Evolutionary conservation across 352 stramenopile species (phyloP).

Genomic region (Phytophthora melonis): DNA sequence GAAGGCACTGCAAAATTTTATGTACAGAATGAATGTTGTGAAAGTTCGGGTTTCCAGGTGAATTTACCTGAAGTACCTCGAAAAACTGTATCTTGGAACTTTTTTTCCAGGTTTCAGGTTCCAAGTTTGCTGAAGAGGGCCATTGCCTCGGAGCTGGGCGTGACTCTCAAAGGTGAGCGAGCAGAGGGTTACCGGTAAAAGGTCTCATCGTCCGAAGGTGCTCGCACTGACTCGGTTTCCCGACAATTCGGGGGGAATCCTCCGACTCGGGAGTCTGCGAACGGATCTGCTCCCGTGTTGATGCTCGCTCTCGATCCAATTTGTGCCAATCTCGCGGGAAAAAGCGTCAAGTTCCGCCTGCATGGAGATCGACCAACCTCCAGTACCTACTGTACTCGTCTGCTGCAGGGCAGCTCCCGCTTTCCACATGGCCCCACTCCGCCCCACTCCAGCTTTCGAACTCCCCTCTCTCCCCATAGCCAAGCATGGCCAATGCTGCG

Average conservation of each 20-base stretch:
- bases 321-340: conserved; percentile 35
- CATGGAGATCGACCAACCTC: conserved; percentile 1
- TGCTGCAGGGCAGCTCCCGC: neutral
- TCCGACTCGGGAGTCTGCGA: neutral
- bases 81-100: too few species aligned
- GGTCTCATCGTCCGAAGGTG: neutral
- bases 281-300: conserved; percentile 34
- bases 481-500: conserved; percentile 1
- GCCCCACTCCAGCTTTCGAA: conserved; percentile 20
- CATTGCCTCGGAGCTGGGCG: too few species aligned
- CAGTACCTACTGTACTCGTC: too few species aligned
- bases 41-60: too few species aligned
- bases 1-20: too few species aligned
- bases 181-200: neutral
- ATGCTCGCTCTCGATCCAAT: conserved; percentile 6
- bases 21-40: too few species aligned
- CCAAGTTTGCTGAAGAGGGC: too few species aligned
- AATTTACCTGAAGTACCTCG: too few species aligned
- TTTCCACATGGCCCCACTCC: neutral
- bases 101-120: too few species aligned
- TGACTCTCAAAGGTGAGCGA: too few species aligned
- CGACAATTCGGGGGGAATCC: neutral
- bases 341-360: conserved; percentile 15
- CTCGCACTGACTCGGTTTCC: conserved; percentile 14
- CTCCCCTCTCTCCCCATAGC: conserved; percentile 2